Evolutionary conservation across 2,329 filamentous ascomycete species (phyloP), one percentile per base, ranked within the genome.

Genomic region (Fusarium buxicola): DNA sequence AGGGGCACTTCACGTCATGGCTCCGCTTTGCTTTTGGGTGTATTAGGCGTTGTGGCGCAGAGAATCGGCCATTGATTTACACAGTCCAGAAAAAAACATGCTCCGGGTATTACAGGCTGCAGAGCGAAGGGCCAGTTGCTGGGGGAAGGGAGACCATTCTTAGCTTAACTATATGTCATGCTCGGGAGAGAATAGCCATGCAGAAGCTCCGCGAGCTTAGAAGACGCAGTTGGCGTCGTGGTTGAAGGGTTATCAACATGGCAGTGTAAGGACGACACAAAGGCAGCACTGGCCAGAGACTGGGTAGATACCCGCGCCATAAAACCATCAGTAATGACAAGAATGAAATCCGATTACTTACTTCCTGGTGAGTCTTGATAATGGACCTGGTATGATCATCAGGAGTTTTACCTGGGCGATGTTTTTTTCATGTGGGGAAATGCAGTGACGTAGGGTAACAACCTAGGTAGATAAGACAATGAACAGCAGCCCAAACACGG

Each of bases 11-110:
- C 57, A 28, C 48, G 40, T 50, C 56, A 45, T 53, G 39, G 27
- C 40, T 34, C 15, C 48, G 47, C 54, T 55, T 31, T 43, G 27
- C 34, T 47, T 44, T 55, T 50, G 38, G 41, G 49, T 59, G 60
- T 55, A 54, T 34, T 21, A 25, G 64, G 63, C 64, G 53, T 69
- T 70, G 41, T 31, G 66, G 68, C 63, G 68, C 60, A 58, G 48
- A 53, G 11, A 28, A 18, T 53, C 31, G 53, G 36, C 30, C 48
- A 51, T 43, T 36, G 45, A 40, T 53, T 66, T 56, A 39, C 36
- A 31, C 40, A 32, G 34, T 45, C 11, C 15, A 21, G 34, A 18
- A 18, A 21, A 8, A 36, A 25, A 32, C 32, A 36, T 36, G 35
- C 18, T 36, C 25, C 18, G 31, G 34, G 3, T 30, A 24, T 21